Evolutionary conservation across 208 protist species (phyloP), one percentile per base, ranked within the genome.

Genomic region (Trypanosoma scelopori): DNA sequence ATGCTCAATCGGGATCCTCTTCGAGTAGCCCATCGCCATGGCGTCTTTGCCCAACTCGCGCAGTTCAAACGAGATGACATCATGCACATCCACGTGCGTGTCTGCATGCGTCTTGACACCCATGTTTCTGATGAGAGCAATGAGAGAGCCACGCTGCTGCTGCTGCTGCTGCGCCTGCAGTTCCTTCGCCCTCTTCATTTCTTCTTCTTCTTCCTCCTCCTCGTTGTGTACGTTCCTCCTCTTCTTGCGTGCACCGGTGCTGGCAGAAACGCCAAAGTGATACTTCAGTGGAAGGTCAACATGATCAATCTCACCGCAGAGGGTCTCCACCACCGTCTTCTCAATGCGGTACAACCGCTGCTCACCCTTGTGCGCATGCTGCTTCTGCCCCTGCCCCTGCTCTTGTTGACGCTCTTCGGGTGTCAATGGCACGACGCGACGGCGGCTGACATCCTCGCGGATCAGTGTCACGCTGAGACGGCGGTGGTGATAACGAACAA

Each of bases 71-170:
- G 64, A 69, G 43, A 78, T 62, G 13, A 88, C 73, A 57, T 93
- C 87, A 62, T 93, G 87, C 15, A 90, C 74, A 58, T 93, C 87
- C 18, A 93, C 84, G 53, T 92, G 86, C 49, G 77, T 85, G 28
- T 74, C 58, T 0, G 68, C 69, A 37, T 60, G 5, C 47, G 76
- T 63, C 13, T 43, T 22, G 30, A 22, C 25, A 56, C 81, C 49
- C 18, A 18, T 32, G 7, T 57, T 30, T 13, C 4, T 32, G 3
- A 59, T 3, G 20, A 69, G 42, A 25, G 30, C 16, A 39, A 32
- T 27, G 71, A 84, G 30, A 74, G 62, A 42, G 50, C 77, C 30
- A 49, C 74, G 32, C 32, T 3, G 32, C 3, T 71, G 51, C 20
- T 65, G 59, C 32, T 37, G 25, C 39, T 70, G 65, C 20, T 65